phyloP scores from a whole-genome alignment of 2,329 filamentous ascomycete species.

The Emergomyces orientalis region DNA sequence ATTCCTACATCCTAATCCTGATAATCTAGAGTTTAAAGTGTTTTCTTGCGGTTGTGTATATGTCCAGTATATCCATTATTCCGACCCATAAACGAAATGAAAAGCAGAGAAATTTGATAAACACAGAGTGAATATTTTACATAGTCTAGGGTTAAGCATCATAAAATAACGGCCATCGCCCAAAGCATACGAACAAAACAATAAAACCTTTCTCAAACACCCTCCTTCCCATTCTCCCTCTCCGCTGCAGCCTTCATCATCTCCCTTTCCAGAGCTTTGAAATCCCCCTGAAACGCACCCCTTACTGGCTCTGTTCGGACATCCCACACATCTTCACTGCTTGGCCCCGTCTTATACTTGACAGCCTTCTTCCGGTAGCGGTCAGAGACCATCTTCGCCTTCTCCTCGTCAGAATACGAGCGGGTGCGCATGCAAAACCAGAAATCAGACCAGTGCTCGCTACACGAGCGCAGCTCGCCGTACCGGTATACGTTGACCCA shows the following conservation, averaged over 20 bases:
- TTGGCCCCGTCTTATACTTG: conserved; percentile 59
- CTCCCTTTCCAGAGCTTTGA: conserved; percentile 32
- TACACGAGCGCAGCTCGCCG: conserved; percentile 66
- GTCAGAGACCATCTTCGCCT: conserved; percentile 52
- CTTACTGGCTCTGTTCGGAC: conserved; percentile 55
- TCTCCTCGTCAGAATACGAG: conserved; percentile 50
- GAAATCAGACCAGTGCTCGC: conserved; percentile 83
- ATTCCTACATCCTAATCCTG: neutral
- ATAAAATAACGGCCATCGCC: neutral
- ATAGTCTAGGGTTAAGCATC: neutral
- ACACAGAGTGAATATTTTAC: neutral
- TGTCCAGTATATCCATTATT: neutral
- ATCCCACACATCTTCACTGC: conserved; percentile 87
- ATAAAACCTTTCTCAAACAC: neutral
- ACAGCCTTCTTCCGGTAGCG: conserved; percentile 59
- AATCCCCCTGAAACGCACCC: conserved; percentile 40
- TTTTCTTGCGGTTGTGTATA: neutral
- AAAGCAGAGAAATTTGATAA: neutral
- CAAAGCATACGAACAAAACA: neutral
- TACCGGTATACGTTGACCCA: conserved; percentile 87
- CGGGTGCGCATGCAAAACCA: conserved; percentile 94
- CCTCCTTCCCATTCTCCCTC: neutral
- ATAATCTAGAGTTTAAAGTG: neutral
- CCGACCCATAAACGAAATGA: neutral
- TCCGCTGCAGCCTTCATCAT: conserved; percentile 4